phyloP scores from a whole-genome alignment of 2,329 filamentous ascomycete genomes.

The Aspergillus pseudonomiae region DNA sequence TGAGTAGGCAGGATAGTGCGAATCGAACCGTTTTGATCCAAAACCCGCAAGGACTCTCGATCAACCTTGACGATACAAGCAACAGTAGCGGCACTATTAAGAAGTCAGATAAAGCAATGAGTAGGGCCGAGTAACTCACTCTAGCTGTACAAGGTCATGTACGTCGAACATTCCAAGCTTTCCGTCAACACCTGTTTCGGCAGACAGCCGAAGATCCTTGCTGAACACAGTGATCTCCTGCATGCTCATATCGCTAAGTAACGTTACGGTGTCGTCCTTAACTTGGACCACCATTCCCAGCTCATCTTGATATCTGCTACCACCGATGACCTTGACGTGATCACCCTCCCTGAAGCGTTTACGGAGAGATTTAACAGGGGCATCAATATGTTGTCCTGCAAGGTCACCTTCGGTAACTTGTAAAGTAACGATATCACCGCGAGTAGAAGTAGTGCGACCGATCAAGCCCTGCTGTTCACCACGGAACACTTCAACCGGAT shows the following conservation, averaged over 20 bases:
- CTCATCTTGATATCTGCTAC: constrained; percentile 91
- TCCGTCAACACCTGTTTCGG: constrained; percentile 84
- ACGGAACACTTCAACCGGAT: constrained; percentile 94
- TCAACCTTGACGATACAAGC: constrained; percentile 95
- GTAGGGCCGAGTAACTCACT: constrained; percentile 54
- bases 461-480: constrained; percentile 92
- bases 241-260: constrained; percentile 90
- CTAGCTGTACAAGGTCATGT: constrained; percentile 91
- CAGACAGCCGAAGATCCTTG: constrained; percentile 91
- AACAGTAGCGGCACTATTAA: constrained; percentile 72
- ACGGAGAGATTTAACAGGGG: constrained; percentile 86
- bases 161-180: constrained; percentile 84
- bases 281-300: constrained; percentile 97
- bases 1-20: constrained; percentile 86
- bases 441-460: constrained; percentile 82
- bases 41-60: constrained; percentile 82
- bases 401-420: constrained; percentile 81
- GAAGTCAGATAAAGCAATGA: constrained; percentile 30
- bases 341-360: constrained; percentile 94
- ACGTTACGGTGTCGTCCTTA: constrained; percentile 85
- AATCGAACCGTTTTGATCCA: constrained; percentile 86
- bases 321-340: constrained; percentile 97
- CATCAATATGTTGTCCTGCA: constrained; percentile 82
- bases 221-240: constrained; percentile 97
- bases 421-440: constrained; percentile 89